A percentile compares a stretch with the other conserved stretches of the same genome.
Conservation (phyloP, 129 eudicot genomes). For the Ambrosia trifida region DNA sequence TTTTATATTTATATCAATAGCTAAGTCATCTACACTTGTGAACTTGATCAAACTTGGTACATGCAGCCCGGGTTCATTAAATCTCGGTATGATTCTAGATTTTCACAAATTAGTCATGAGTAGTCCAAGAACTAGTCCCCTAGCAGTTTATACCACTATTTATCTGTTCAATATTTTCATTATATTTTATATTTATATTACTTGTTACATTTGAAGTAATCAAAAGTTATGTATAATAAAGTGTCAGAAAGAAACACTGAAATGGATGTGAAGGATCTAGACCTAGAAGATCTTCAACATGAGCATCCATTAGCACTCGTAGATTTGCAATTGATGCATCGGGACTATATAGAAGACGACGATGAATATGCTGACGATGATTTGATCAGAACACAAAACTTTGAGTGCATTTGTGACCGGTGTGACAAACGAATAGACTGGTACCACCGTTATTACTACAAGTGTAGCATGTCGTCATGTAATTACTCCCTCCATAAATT, state of each 20-base stretch:
- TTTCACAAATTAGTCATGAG: too few species aligned
- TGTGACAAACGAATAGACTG: slow-evolving; percentile 2
- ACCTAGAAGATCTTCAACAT: neutral
- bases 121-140: too few species aligned
- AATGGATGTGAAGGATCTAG: slow-evolving; percentile 6
- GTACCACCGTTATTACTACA: slow-evolving; percentile 23
- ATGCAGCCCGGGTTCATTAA: too few species aligned
- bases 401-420: neutral
- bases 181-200: neutral
- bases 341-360: slow-evolving; percentile 1
- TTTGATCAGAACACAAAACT: neutral
- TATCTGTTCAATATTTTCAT: neutral
- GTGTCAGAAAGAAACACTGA: neutral
- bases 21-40: too few species aligned
- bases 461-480: slow-evolving; percentile 7
- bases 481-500: slow-evolving; percentile 6
- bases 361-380: neutral
- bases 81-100: too few species aligned
- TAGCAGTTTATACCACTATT: neutral
- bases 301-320: slow-evolving; percentile 16
- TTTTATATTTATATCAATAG: too few species aligned
- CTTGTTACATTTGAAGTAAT: neutral
- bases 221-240: neutral
- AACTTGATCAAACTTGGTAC: too few species aligned
- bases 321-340: slow-evolving; percentile 5